Percentiles rank a stretch among this genome's conserved stretches.
These are phyloP conservation scores for Cercospora canescens DNA, from an alignment of 2,329 filamentous ascomycete species.

Conservation along the genomic window DNA sequence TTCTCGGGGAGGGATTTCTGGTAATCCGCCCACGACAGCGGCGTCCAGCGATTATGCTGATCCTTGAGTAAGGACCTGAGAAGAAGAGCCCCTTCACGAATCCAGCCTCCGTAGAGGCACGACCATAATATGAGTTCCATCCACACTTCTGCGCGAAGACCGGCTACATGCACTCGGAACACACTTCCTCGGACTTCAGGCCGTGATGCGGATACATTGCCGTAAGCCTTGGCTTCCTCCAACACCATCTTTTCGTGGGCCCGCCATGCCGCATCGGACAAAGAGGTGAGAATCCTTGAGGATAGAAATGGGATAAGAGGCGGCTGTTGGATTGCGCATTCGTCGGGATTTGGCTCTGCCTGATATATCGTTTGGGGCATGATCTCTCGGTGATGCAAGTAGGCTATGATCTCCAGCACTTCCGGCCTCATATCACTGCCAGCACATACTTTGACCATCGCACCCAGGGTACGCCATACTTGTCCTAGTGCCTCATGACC, in stretches of 20 bases:
- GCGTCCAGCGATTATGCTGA: constrained; percentile 28
- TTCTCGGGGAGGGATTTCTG: constrained; percentile 31
- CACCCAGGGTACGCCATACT: constrained; percentile 48
- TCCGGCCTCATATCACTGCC: constrained; percentile 40
- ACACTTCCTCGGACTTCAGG: constrained; percentile 47
- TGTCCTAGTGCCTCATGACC: constrained; percentile 44
- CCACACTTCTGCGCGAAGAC: constrained; percentile 49
- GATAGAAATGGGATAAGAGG: constrained; percentile 51
- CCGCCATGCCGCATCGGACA: constrained; percentile 53
- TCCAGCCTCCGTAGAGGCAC: constrained; percentile 51
- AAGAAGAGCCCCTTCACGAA: constrained; percentile 43
- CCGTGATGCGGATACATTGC: constrained; percentile 40
- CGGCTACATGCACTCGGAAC: constrained; percentile 43
- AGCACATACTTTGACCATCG: constrained; percentile 43
- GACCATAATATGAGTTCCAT: constrained; percentile 55
- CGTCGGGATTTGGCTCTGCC: constrained; percentile 37
- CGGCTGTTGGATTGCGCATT: constrained; percentile 46
- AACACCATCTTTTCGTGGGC: constrained; percentile 43
- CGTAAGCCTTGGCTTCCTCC: constrained; percentile 33
- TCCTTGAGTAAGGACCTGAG: constrained; percentile 27
- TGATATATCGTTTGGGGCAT: constrained; percentile 50
- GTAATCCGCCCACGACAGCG: constrained; percentile 46
- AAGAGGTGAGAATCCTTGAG: constrained; percentile 49
- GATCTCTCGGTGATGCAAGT: constrained; percentile 48
- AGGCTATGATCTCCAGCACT: constrained; percentile 50